Evolutionary conservation across 2,329 filamentous ascomycete genomes (phyloP).

Genomic region (Botrytis fabae): DNA sequence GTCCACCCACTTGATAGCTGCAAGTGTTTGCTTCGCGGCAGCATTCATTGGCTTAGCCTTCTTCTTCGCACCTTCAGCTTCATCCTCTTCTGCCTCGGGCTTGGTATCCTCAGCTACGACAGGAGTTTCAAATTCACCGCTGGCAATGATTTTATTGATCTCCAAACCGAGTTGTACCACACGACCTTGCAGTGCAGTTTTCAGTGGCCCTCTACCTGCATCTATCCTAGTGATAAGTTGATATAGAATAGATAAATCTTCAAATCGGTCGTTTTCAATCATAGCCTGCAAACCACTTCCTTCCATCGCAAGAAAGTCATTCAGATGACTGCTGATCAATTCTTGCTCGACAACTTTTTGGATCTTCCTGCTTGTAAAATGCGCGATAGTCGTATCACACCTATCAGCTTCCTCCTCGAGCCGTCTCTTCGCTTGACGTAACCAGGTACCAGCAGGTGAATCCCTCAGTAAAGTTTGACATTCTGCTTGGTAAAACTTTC

Average conservation of each 20-base stretch:
- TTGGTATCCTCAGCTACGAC: slow-evolving; percentile 41
- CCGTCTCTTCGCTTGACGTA: slow-evolving; percentile 71
- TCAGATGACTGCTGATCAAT: slow-evolving; percentile 74
- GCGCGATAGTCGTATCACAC: slow-evolving; percentile 78
- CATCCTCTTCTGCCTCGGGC: slow-evolving; percentile 45
- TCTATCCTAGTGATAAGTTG: slow-evolving; percentile 78
- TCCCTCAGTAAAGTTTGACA: slow-evolving; percentile 73
- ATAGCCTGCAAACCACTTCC: slow-evolving; percentile 81
- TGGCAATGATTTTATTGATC: slow-evolving; percentile 69
- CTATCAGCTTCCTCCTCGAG: slow-evolving; percentile 79
- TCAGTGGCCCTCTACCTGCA: slow-evolving; percentile 67
- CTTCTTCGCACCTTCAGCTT: slow-evolving; percentile 44
- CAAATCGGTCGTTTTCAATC: slow-evolving; percentile 83
- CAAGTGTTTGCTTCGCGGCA: slow-evolving; percentile 76
- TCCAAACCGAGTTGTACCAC: slow-evolving; percentile 79
- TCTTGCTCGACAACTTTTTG: slow-evolving; percentile 75
- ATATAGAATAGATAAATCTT: slow-evolving; percentile 80
- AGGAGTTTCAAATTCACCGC: slow-evolving; percentile 52
- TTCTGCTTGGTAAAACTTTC: slow-evolving; percentile 73
- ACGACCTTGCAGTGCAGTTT: slow-evolving; percentile 68
- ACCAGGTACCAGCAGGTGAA: slow-evolving; percentile 79
- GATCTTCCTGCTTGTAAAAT: slow-evolving; percentile 71
- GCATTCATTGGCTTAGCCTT: slow-evolving; percentile 54
- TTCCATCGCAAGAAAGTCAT: slow-evolving; percentile 81
- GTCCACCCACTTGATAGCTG: slow-evolving; percentile 93